Conservation (phyloP, 2,329 filamentous ascomycete species). For the Rhinocladiella similis region DNA sequence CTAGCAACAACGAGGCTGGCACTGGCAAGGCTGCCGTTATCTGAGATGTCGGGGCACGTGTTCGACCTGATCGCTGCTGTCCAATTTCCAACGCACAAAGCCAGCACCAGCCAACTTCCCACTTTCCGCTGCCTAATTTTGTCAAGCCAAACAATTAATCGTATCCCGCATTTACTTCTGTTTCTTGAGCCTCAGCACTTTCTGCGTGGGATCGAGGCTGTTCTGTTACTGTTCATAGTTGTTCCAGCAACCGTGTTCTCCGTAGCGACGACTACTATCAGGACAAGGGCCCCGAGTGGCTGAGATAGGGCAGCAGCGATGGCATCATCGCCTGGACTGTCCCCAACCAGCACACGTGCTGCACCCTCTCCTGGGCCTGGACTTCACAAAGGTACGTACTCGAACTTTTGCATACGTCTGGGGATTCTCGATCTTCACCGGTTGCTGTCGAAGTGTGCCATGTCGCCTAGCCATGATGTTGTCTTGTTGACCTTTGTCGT, state of each 20-base stretch:
- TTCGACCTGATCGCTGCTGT: not conserved
- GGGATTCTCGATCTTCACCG: too few relatives aligned
- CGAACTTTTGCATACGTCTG: not conserved
- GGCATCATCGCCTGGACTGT: conserved; percentile 18
- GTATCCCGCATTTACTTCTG: too few relatives aligned
- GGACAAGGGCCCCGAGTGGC: not conserved
- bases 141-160: too few relatives aligned
- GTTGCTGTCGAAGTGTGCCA: too few relatives aligned
- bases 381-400: conserved; percentile 24
- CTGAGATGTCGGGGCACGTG: not conserved
- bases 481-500: not conserved
- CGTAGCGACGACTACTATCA: too few relatives aligned
- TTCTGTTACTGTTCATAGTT: too few relatives aligned
- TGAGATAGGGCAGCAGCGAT: conserved; percentile 1
- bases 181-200: too few relatives aligned
- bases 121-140: not conserved
- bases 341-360: not conserved
- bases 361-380: conserved; percentile 14
- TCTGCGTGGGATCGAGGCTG: too few relatives aligned
- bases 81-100: not conserved
- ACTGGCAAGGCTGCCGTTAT: not conserved
- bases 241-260: too few relatives aligned
- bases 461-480: too few relatives aligned
- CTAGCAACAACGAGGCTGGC: not conserved
- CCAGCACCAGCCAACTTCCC: not conserved